Base-by-base conservation (phyloP, 805 yeast species). In the Komagataella pseudopastoris region DNA sequence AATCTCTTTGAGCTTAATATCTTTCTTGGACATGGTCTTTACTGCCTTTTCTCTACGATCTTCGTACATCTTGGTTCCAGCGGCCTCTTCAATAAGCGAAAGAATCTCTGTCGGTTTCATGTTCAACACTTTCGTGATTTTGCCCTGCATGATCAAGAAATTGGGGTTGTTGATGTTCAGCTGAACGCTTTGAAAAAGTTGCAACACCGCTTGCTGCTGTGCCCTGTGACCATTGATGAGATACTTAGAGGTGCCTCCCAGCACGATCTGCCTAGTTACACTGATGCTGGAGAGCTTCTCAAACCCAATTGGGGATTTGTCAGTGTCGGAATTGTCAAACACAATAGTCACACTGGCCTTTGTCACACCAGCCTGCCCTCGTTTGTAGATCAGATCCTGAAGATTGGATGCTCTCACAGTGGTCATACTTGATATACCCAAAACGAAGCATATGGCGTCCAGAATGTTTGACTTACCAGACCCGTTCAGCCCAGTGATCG, bases 351-450 rank as follows among this genome's bases (percentile, higher is more conserved):
- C 99, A 60, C 93, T 83, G 1, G 99, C 99, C 63, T 88, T 90
- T 1, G 97, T 90, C 12, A 91, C 91, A 57, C 98, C 98, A 0
- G 99, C 98, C 64, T 93, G 99, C 10, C 99, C 99, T 59, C 98
- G 79, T 60, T 93, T 93, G 65, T 93, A 93, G 50, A 93, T 93
- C 63, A 93, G 77, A 65, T 93, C 99, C 62, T 91, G 97, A 45
- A 90, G 71, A 61, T 84, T 90, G 5, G 88, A 83, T 0, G 99
- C 99, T 63, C 99, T 75, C 23, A 95, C 96, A 0, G 96, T 86
- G n/a, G 87, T 65, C 93, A 91, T 89, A 10, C 95, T 81, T 1
- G 96, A 83, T 54, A 93, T 90, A 51, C 99, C 99, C 39, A 93
- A 73, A n/a, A 95, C 99, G 67, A 93, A 93, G 68, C 99, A 93